These are phyloP conservation scores for Avena insularis DNA, from an alignment of 176 grass and related monocot species.

Conservation along the genomic window DNA sequence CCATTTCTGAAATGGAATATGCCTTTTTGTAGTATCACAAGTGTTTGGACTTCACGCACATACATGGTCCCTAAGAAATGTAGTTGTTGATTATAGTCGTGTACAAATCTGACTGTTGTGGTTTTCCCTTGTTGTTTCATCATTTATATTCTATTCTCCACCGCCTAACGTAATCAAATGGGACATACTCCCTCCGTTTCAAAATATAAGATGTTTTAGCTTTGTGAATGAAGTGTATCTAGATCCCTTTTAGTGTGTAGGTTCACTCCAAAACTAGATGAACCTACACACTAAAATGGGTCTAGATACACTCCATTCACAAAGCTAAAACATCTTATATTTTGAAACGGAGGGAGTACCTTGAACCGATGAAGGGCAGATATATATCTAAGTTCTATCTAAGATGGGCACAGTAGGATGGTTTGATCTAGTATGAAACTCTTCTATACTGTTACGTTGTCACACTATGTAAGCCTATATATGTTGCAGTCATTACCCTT, in stretches of 20 bases:
- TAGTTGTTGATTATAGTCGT: background rate
- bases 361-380: background rate
- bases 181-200: background rate
- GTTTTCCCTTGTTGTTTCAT: constrained; percentile 17
- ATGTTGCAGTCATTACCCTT: constrained; percentile 1
- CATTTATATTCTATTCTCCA: constrained; percentile 29
- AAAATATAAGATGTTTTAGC: too few relatives aligned
- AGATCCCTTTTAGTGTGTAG: too few relatives aligned
- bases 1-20: constrained; percentile 9
- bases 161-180: background rate
- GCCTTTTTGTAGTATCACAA: background rate
- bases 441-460: background rate
- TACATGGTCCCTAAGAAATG: background rate
- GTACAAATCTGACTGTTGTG: background rate
- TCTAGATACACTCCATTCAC: too few relatives aligned
- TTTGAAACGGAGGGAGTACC: too few relatives aligned
- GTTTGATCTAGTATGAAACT: constrained; percentile 13
- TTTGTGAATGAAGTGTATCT: too few relatives aligned
- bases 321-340: too few relatives aligned
- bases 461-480: background rate
- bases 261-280: too few relatives aligned
- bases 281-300: too few relatives aligned
- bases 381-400: background rate
- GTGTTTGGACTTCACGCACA: background rate
- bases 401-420: background rate